Evolutionary conservation across 2,329 filamentous ascomycete genomes (phyloP).

Genomic region (Verticillium nonalfalfae): DNA sequence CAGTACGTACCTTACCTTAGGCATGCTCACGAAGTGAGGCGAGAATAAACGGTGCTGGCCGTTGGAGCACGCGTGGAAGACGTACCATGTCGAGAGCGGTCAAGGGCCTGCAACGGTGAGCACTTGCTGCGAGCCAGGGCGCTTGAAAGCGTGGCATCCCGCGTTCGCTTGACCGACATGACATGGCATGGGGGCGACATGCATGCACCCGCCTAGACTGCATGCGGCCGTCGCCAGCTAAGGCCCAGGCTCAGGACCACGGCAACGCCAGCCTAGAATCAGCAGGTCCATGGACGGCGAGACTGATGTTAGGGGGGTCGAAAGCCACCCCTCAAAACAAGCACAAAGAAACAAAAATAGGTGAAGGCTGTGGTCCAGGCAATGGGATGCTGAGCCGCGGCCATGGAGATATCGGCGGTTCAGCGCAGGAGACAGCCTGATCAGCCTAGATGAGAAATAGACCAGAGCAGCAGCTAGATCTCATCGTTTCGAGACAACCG

Average conservation of each 20-base stretch:
- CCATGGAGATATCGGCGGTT: neutral
- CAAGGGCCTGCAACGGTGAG: neutral
- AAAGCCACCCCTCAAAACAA: neutral
- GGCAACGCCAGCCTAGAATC: neutral
- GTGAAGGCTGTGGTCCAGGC: neutral
- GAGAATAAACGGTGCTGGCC: neutral
- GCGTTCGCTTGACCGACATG: neutral
- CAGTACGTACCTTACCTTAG: neutral
- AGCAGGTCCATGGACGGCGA: neutral
- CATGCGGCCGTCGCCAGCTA: neutral
- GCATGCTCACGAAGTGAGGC: neutral
- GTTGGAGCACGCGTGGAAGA: neutral
- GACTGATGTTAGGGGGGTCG: neutral
- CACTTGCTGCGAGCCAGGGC: neutral
- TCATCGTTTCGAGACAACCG: neutral
- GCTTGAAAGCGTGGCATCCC: neutral
- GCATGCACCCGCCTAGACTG: neutral
- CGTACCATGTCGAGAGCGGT: neutral
- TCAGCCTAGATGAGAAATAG: neutral
- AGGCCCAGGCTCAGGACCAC: neutral
- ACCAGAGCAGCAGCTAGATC: neutral
- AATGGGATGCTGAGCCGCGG: neutral
- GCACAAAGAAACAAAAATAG: too few relatives aligned
- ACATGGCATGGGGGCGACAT: neutral
- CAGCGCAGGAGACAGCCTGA: neutral